Conservation (phyloP, 345 rosid species). For the Sisymbrium altissimum region DNA sequence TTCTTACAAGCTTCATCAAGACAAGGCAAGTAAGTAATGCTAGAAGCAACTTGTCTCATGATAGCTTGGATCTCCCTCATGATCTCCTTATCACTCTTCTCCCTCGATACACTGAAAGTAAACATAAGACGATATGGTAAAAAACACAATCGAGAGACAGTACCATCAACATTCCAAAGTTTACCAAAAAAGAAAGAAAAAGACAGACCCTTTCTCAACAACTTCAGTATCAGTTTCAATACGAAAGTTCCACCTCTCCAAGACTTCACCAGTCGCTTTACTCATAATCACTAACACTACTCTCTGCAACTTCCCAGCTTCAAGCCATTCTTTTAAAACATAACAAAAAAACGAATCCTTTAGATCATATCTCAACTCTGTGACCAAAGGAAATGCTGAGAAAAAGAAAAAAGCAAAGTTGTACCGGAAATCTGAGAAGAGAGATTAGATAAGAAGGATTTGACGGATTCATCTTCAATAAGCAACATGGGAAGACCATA, state of each 20-base stretch:
- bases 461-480: constrained; percentile 84
- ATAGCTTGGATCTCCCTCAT: constrained; percentile 97
- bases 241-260: constrained; percentile 95
- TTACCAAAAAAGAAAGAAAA: background rate
- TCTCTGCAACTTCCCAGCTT: constrained; percentile 85
- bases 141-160: background rate
- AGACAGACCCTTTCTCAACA: constrained; percentile 70
- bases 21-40: constrained; percentile 95
- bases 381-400: too few relatives aligned
- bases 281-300: constrained; percentile 88
- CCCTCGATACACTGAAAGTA: constrained; percentile 67
- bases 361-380: background rate
- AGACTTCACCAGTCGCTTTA: constrained; percentile 69
- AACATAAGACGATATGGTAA: background rate
- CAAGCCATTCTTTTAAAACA: constrained; percentile 70
- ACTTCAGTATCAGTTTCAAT: constrained; percentile 80
- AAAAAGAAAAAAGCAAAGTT: background rate
- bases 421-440: constrained; percentile 76
- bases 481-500: constrained; percentile 93
- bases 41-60: constrained; percentile 92
- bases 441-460: constrained; percentile 63
- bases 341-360: too few relatives aligned
- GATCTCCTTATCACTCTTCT: constrained; percentile 93
- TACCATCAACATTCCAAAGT: background rate
- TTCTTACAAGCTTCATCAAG: constrained; percentile 88